Conservation (phyloP, 78 protist genomes). For the Capsaspora owczarzaki region DNA sequence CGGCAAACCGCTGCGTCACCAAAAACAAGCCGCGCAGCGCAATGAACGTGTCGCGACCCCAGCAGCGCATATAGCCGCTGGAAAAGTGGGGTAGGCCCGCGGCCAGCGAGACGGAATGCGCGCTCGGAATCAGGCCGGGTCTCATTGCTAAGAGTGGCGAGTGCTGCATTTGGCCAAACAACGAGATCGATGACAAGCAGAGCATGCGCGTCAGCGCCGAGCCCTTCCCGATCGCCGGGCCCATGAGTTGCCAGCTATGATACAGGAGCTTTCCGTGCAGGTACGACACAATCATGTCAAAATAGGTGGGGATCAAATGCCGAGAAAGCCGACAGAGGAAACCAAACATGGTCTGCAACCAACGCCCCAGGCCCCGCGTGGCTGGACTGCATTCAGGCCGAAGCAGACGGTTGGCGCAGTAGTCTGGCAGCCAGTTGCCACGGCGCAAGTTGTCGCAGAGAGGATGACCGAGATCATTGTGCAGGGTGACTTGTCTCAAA, state of each 20-base stretch:
- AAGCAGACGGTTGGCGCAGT: slow-evolving; percentile 37
- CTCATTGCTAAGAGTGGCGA: neutral
- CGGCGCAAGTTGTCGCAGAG: slow-evolving; percentile 54
- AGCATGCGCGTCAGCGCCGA: neutral
- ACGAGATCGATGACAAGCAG: too few relatives aligned
- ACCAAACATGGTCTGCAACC: too few relatives aligned
- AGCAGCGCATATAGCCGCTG: slow-evolving; percentile 71
- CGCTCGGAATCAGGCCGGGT: neutral
- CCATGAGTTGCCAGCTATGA: neutral
- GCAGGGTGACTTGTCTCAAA: neutral
- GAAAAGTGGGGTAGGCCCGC: slow-evolving; percentile 92
- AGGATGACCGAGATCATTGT: slow-evolving; percentile 68
- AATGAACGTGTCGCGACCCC: slow-evolving; percentile 42
- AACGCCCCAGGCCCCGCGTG: too few relatives aligned
- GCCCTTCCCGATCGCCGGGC: neutral
- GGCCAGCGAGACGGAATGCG: slow-evolving; percentile 46
- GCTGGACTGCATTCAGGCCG: too few relatives aligned
- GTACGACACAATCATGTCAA: neutral
- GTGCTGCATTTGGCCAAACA: too few relatives aligned
- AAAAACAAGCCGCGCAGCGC: slow-evolving; percentile 68
- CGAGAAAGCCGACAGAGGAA: neutral
- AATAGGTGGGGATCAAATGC: slow-evolving; percentile 40
- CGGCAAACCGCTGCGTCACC: slow-evolving; percentile 34
- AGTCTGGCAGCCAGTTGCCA: slow-evolving; percentile 75
- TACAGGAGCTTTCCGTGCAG: neutral